Percentiles rank a stretch among this genome's conserved stretches.
Evolutionary conservation across 441 rosid genomes (phyloP).

Genomic region (Raphanus hybrid): DNA sequence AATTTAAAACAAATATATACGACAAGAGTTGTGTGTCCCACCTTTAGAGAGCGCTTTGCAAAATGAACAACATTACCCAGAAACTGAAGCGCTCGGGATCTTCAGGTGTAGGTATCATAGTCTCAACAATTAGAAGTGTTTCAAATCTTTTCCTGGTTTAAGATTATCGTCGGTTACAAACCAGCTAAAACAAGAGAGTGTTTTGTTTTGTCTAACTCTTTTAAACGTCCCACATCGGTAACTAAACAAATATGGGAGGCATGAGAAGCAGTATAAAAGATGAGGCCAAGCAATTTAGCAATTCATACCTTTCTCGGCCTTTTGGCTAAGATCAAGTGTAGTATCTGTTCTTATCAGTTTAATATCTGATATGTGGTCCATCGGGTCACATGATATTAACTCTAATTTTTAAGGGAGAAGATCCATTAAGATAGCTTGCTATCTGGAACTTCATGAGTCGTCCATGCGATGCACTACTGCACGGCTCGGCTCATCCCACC

Average conservation of each 20-base stretch:
- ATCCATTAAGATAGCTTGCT: no score
- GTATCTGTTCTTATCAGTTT: conserved; percentile 92
- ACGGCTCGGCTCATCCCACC: no score
- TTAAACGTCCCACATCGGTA: no score
- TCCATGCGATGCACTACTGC: no score
- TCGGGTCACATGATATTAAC: conserved; percentile 48
- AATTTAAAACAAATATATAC: not conserved
- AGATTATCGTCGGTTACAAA: no score
- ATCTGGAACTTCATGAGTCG: no score
- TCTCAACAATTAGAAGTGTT: conserved; percentile 62
- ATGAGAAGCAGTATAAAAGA: no score
- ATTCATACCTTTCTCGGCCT: conserved; percentile 73
- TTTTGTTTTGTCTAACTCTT: no score
- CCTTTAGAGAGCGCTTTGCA: conserved; percentile 11
- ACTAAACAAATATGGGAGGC: no score
- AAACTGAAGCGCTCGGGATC: conserved; percentile 95
- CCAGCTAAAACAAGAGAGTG: no score
- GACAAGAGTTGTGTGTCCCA: conserved; percentile 7
- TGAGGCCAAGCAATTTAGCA: no score
- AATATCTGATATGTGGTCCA: conserved; percentile 72
- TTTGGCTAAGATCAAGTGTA: conserved; percentile 99
- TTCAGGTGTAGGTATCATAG: conserved; percentile 75
- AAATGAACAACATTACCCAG: conserved; percentile 61
- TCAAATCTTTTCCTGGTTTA: conserved; percentile 57
- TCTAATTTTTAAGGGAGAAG: conserved; percentile 29